Evolutionary conservation across 106 monocot genomes (phyloP).

Genomic region (Amphibolis antarctica): DNA sequence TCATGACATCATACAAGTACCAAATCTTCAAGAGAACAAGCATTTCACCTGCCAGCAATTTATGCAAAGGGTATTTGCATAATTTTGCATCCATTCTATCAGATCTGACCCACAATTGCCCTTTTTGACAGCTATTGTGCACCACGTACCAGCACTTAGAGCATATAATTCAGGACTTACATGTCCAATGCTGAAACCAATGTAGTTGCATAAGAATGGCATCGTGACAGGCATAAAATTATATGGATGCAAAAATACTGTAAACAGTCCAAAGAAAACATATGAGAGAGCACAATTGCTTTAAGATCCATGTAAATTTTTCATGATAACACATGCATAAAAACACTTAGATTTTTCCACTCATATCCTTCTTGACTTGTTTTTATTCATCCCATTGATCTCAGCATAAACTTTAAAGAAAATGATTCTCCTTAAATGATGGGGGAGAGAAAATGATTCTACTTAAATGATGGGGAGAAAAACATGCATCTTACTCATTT

Average conservation of each 20-base stretch:
- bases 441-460: no score
- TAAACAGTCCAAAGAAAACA: no score
- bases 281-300: no score
- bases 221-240: background rate
- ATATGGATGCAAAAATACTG: background rate
- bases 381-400: no score
- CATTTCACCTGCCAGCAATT: conserved; percentile 88
- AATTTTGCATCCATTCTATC: conserved; percentile 71
- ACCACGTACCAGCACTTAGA: conserved; percentile 68
- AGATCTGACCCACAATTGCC: conserved; percentile 26
- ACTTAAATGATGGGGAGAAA: no score
- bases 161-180: conserved; percentile 90
- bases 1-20: background rate
- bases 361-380: no score
- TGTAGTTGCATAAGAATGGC: background rate
- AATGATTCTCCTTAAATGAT: no score
- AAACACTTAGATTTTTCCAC: no score
- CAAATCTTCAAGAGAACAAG: background rate
- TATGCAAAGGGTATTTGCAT: conserved; percentile 60
- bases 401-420: no score
- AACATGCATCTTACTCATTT: no score
- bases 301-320: no score
- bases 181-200: conserved; percentile 67
- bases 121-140: conserved; percentile 8
- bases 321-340: no score